Evolutionary conservation across 2,329 filamentous ascomycete species (phyloP).

Genomic region (Claviceps pazoutovae): DNA sequence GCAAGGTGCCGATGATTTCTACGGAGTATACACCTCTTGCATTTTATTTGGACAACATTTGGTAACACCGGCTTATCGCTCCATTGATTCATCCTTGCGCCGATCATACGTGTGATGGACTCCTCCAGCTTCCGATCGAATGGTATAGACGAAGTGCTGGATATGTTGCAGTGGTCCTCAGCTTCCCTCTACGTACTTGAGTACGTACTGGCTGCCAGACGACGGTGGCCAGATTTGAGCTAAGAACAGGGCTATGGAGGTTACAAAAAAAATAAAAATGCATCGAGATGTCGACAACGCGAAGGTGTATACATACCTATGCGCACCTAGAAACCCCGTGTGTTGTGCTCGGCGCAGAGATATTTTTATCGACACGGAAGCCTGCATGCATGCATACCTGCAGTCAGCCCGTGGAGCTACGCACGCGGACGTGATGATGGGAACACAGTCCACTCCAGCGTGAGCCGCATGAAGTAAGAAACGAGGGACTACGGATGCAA

Average conservation of each 20-base stretch:
- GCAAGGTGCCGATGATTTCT: not conserved
- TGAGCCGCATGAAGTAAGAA: not conserved
- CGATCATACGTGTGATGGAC: not conserved
- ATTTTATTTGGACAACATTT: not conserved
- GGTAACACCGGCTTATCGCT: slow-evolving; percentile 2
- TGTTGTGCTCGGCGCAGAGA: not conserved
- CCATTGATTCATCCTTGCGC: not conserved
- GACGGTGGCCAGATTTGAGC: not conserved
- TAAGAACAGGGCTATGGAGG: not conserved
- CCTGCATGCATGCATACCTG: slow-evolving; percentile 1
- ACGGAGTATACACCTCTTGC: not conserved
- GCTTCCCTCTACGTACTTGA: not conserved
- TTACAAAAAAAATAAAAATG: not conserved
- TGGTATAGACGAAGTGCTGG: not conserved
- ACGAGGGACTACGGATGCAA: not conserved
- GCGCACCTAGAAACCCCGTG: not conserved
- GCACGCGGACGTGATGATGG: not conserved
- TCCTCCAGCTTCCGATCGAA: not conserved
- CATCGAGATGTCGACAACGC: not conserved
- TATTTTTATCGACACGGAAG: not conserved
- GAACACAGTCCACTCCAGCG: not conserved
- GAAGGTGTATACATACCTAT: not conserved
- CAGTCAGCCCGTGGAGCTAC: not conserved
- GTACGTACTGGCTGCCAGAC: not conserved
- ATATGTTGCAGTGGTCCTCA: no score